Evolutionary conservation across 2,329 filamentous ascomycete species (phyloP), one percentile per base, ranked within the genome.

Genomic region (Dactylellina leptospora): DNA sequence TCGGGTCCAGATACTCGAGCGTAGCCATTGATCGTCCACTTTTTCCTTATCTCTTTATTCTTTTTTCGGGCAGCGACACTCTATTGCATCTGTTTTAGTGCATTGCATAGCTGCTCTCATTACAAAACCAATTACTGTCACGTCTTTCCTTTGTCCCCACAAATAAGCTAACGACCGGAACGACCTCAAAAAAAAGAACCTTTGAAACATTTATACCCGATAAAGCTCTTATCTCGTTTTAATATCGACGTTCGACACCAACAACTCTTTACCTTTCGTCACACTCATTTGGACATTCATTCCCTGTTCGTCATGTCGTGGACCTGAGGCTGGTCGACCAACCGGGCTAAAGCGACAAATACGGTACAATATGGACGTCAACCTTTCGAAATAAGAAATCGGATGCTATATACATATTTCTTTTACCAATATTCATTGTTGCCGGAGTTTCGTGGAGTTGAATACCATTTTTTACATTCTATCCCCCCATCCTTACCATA

Each of bases 371-470:
- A 56, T 44, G 50, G 30, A 70, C 56, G 50, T 61, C 64, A 48
- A 47, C 38, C 33, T 47, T 61, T 70, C 55, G 38, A 55, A 20
- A 61, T 61, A 55, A 62, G 64, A 59, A 61, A 56, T 66, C 64
- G 64, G 58, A 71, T 63, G 51, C 48, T n/a, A n/a, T n/a, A n/a
- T n/a, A n/a, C n/a, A n/a, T n/a, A n/a, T n/a, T n/a, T n/a, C n/a
- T 71, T 70, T 63, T 63, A 71, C 66, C 63, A 33, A 71, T 70
- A 71, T 63, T 71, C 66, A 71, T 71, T 58, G 66, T 51, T 71
- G 36, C 53, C 66, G 66, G 66, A 71, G 66, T 71, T 71, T 63
- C 36, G 44, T 59, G 66, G 66, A 53, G 66, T 71, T 53, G 23
- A 30, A 59, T 36, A 38, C 38, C 44, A 13, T 51, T 44, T 40